phyloP scores from a whole-genome alignment of 1,284 basidiomycete genomes.

The Clitocybe nebularis region DNA sequence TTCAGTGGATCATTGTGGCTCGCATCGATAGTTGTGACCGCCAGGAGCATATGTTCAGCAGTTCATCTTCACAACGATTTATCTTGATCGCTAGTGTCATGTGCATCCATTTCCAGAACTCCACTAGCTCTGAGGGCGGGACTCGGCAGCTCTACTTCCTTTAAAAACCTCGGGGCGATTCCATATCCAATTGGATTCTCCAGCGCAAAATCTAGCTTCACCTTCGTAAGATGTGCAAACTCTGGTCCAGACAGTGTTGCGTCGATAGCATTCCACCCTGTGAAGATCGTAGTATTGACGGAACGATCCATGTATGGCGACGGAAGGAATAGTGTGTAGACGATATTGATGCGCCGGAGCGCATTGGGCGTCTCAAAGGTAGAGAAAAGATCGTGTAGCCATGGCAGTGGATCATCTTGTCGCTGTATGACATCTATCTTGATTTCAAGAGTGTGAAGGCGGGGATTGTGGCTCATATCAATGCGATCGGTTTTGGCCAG shows the following conservation, averaged over 20 bases:
- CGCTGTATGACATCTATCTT: constrained; percentile 23
- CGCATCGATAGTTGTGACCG: no score
- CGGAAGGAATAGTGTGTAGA: constrained; percentile 24
- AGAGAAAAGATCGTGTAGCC: constrained; percentile 19
- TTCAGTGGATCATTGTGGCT: no score
- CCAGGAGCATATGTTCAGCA: no score
- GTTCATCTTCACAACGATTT: no score
- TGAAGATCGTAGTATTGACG: constrained; percentile 21
- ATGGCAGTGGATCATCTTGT: constrained; percentile 24
- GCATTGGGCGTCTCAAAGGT: constrained; percentile 16
- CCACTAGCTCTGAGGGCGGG: constrained; percentile 19
- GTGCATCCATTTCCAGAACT: constrained; percentile 20
- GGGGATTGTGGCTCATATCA: constrained; percentile 19
- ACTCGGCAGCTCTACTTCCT: constrained; percentile 23
- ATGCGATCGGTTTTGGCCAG: constrained; percentile 17
- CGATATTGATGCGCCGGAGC: constrained; percentile 17
- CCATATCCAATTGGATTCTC: constrained; percentile 25
- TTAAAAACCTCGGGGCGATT: constrained; percentile 24
- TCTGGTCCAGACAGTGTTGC: constrained; percentile 12
- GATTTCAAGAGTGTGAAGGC: constrained; percentile 19
- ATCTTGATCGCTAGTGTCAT: constrained; percentile 21
- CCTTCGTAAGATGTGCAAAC: constrained; percentile 18
- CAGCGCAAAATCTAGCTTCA: constrained; percentile 22
- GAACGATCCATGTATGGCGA: constrained; percentile 26
- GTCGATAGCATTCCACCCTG: constrained; percentile 22